Evolutionary conservation across 495 filamentous ascomycete genomes (phyloP), one percentile per base, ranked within the genome.

Genomic region (Neurospora pannonica): DNA sequence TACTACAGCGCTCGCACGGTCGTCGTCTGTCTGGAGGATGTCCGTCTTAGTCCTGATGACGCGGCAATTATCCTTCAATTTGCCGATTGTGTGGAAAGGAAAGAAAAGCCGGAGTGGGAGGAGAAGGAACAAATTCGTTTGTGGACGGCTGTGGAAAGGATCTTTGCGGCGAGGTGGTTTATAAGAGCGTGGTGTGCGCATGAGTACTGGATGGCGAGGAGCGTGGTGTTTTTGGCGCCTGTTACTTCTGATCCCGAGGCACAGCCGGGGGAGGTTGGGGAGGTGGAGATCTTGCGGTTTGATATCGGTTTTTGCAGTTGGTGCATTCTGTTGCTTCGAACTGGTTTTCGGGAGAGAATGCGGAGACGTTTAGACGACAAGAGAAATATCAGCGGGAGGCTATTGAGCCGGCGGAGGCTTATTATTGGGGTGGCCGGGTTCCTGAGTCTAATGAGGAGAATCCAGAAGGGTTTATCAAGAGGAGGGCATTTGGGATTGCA

Each of bases 141-240:
- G 31, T 71, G 70, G 70, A 40, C 37, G 40, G 70, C 70, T 40
- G 21, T 39, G 38, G 38, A 38, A 10, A 10, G 37, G 7, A 38
- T 71, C 15, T 71, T 71, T n/a, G 24, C 70, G 5, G 70, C 38
- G 70, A 38, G 70, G 70, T 71, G 70, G 70, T 71, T 71, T 19
- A 28, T 40, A 9, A 38, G 70, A 3, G 70, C 70, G 2, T 71
- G 70, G 70, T 71, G 70, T 11, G 70, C 70, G 34, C 70, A 71
- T 17, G 70, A 71, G 70, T 71, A 39, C 0, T 43, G 70, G 70
- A 71, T 71, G 70, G 70, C 37, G 38, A 21, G 21, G 19, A 1
- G 17, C 0, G n/a, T 39, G 9, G 40, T 71, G 21, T 71, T 71
- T 40, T 28, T 38, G 31, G 38, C 38, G 37, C 70, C 70, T 28